Evolutionary conservation across 1,284 basidiomycete species (phyloP), one percentile per base, ranked within the genome.

Genomic region (Agaricales sp.): DNA sequence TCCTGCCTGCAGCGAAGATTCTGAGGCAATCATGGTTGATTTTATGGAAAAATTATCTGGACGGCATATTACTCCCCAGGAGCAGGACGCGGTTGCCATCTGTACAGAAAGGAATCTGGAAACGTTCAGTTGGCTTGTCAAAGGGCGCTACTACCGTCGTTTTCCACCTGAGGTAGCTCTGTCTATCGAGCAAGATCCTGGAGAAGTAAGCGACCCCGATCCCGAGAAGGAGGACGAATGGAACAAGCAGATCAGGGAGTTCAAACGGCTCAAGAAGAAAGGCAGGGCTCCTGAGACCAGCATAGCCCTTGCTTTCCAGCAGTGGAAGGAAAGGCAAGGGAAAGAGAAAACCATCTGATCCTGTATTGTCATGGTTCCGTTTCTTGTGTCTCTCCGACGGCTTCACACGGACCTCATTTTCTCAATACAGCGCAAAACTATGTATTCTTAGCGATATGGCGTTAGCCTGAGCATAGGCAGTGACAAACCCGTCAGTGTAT

Each of bases 11-110:
- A 49, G 21, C 49, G 44, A 18, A 43, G 39, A 14, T 23, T 49
- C 13, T 51, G 50, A 3, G 47, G 52, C 45, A 39, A 23, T 6
- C 19, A 12, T 8, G 30, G 18, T 30, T 3, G 46, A 46, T 1
- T 61, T 65, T 49, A 58, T 66, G 58, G 57, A 59, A 1, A 45
- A 52, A 14, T 52, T 67, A 20, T 52, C 60, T 11, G 61, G 60
- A 2, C 53, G 55, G 16, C 21, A 30, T 14, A 53, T 52, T 39
- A 55, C 55, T n/a, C 39, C 46, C 1, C 39, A 45, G 3, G 65
- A 69, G 46, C 53, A 54, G 49, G 49, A 57, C 13, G 45, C 62
- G 16, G 25, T 60, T 3, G 48, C 53, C 16, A 47, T 47, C 23
- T 63, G 54, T 24, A 53, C 57, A 16, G 20, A 50, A 3, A 50